Conservation (phyloP, 2,329 filamentous ascomycete species). For the Cytospora piceicola region DNA sequence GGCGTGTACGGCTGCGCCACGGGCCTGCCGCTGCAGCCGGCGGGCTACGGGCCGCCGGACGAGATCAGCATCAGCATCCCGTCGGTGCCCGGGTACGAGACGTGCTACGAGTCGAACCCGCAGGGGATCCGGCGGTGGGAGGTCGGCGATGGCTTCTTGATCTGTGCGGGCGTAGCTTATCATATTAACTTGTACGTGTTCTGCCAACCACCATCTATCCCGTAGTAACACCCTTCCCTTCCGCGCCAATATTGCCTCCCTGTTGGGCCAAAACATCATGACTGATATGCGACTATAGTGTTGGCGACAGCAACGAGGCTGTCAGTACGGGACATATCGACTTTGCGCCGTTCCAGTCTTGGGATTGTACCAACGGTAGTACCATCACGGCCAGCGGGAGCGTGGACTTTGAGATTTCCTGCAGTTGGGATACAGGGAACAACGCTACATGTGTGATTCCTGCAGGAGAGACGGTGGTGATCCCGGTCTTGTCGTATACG, state of each 20-base stretch:
- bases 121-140: constrained; percentile 21
- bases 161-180: constrained; percentile 23
- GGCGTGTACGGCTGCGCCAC: constrained; percentile 13
- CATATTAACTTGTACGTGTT: constrained; percentile 12
- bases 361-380: constrained; percentile 21
- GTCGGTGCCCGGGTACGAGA: constrained; percentile 8
- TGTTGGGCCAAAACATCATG: neutral
- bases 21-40: constrained; percentile 24
- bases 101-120: constrained; percentile 26
- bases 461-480: constrained; percentile 1
- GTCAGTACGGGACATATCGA: constrained; percentile 19
- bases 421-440: constrained; percentile 7
- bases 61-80: constrained; percentile 17
- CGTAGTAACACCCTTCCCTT: neutral
- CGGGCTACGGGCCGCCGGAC: constrained; percentile 24
- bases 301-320: constrained; percentile 12
- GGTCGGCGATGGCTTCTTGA: constrained; percentile 14
- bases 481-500: constrained; percentile 21
- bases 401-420: constrained; percentile 22
- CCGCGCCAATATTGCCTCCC: too few species aligned
- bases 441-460: constrained; percentile 22
- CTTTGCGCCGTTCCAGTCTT: constrained; percentile 10
- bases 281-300: neutral
- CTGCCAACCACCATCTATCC: neutral
- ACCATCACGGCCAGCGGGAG: constrained; percentile 20